Evolutionary conservation across 2,329 filamentous ascomycete genomes (phyloP).

Genomic region (Beauveria pseudobassiana): DNA sequence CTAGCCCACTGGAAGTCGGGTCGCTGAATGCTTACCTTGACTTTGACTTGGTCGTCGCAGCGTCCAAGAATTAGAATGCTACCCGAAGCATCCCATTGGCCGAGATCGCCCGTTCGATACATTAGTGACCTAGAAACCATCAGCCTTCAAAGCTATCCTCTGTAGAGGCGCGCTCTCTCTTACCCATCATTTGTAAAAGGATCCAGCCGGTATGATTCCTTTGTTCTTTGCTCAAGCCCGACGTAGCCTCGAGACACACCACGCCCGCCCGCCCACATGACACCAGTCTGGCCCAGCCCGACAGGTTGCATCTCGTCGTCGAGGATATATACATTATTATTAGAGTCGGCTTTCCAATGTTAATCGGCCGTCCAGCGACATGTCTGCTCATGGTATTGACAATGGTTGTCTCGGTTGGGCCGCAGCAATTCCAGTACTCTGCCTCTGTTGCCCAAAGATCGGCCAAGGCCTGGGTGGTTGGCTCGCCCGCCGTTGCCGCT

Average conservation of each 20-base stretch:
- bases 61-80: constrained; percentile 48
- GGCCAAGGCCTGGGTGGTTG: constrained; percentile 42
- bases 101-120: constrained; percentile 55
- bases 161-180: neutral
- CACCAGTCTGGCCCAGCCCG: constrained; percentile 38
- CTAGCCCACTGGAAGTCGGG: no score
- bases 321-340: constrained; percentile 49
- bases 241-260: constrained; percentile 51
- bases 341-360: constrained; percentile 48
- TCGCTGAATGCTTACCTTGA: constrained; percentile 34
- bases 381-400: constrained; percentile 51
- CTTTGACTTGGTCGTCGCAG: constrained; percentile 55
- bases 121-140: constrained; percentile 33
- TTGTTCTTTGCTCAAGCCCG: constrained; percentile 43
- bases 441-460: constrained; percentile 45
- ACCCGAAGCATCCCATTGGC: constrained; percentile 45
- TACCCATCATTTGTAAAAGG: constrained; percentile 45
- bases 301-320: constrained; percentile 38
- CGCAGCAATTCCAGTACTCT: constrained; percentile 49
- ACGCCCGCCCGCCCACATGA: constrained; percentile 50
- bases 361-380: constrained; percentile 35
- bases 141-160: neutral
- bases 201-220: constrained; percentile 41
- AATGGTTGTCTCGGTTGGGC: constrained; percentile 53
- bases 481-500: constrained; percentile 49